phyloP scores from a whole-genome alignment of 306 rosid species.

The Corylus americana region DNA sequence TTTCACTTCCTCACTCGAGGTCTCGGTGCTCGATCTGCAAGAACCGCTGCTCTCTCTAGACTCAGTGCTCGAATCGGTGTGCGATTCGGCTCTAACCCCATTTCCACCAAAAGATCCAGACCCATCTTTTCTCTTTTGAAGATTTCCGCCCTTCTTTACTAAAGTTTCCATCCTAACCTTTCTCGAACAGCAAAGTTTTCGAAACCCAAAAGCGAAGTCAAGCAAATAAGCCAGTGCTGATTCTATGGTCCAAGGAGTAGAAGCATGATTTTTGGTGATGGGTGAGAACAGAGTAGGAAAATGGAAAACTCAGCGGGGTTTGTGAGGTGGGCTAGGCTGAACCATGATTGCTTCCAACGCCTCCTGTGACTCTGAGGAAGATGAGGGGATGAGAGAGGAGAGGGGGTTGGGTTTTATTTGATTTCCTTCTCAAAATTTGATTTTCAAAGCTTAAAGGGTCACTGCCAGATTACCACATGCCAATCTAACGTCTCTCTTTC shows the following conservation, averaged over 20 bases:
- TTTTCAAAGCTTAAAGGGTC: conserved; percentile 43
- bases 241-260: conserved; percentile 20
- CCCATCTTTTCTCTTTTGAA: conserved; percentile 45
- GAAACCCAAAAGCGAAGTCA: conserved; percentile 38
- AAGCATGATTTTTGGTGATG: conserved; percentile 27
- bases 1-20: conserved; percentile 50
- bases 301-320: not conserved
- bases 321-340: conserved; percentile 30
- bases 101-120: conserved; percentile 30
- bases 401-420: conserved; percentile 20
- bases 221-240: conserved; percentile 36
- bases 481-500: conserved; percentile 66
- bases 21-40: conserved; percentile 56
- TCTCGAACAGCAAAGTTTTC: conserved; percentile 19
- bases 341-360: conserved; percentile 22
- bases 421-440: conserved; percentile 29
- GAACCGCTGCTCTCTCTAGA: conserved; percentile 59
- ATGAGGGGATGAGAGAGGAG: conserved; percentile 10
- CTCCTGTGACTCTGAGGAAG: conserved; percentile 12
- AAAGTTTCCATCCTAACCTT: conserved; percentile 62
- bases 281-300: conserved; percentile 15
- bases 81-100: conserved; percentile 39
- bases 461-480: conserved; percentile 39
- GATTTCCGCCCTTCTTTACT: conserved; percentile 34
- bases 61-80: conserved; percentile 60